phyloP scores from a whole-genome alignment of 768 basidiomycete species.

The Krasilnikovozyma curviuscula region DNA sequence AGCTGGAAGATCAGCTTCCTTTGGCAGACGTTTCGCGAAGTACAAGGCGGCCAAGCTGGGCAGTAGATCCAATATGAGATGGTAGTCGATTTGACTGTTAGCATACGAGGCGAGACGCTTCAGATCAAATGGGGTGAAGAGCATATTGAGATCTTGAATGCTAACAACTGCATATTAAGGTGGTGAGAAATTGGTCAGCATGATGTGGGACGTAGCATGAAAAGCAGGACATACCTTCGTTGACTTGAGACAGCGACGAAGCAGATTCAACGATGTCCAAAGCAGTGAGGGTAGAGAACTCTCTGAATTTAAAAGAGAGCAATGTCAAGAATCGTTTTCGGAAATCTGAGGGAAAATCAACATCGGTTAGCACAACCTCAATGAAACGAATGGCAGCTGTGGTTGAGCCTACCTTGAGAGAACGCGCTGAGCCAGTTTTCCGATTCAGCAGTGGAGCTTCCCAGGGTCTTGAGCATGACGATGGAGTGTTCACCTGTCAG shows the following conservation, averaged over 20 bases:
- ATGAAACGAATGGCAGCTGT: background rate
- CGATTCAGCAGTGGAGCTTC: conserved; percentile 39
- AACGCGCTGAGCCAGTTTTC: conserved; percentile 76
- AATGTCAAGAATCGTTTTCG: conserved; percentile 69
- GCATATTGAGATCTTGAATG: conserved; percentile 37
- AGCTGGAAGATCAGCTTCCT: conserved; percentile 55
- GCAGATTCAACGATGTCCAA: conserved; percentile 75
- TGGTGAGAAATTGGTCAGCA: too few relatives aligned
- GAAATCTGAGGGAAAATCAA: conserved; percentile 48
- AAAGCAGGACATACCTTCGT: background rate
- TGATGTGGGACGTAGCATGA: background rate
- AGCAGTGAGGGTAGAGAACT: conserved; percentile 72
- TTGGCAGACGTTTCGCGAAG: conserved; percentile 42
- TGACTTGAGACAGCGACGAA: conserved; percentile 31
- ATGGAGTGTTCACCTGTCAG: conserved; percentile 92
- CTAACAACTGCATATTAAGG: conserved; percentile 30
- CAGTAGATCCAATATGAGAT: conserved; percentile 80
- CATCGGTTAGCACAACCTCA: background rate
- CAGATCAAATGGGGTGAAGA: conserved; percentile 78
- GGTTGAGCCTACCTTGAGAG: conserved; percentile 29
- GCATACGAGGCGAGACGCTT: conserved; percentile 91
- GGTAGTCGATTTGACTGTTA: conserved; percentile 79
- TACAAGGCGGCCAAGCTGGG: conserved; percentile 63
- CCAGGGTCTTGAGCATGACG: conserved; percentile 73
- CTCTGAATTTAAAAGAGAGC: conserved; percentile 83